These are phyloP conservation scores for Rutidosis leptorrhynchoides DNA, from an alignment of 129 eudicot genomes.

Conservation along the genomic window DNA sequence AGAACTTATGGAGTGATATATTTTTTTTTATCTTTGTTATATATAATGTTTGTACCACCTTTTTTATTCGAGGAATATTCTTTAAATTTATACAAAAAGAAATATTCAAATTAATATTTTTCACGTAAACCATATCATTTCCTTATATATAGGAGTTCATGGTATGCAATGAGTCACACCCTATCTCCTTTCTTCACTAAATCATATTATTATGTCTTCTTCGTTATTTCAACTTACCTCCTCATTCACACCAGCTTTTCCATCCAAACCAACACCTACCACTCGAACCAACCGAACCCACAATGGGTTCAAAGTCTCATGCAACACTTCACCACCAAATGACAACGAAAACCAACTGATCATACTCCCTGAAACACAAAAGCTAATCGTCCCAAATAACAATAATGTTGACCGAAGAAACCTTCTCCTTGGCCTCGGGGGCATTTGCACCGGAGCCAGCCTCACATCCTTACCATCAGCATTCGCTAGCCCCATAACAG, in stretches of 20 bases:
- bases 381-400: conserved; percentile 6
- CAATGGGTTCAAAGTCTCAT: conserved; percentile 20
- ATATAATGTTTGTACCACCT: too few species aligned
- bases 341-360: conserved; percentile 20
- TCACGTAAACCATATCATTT: too few species aligned
- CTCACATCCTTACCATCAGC: conserved; percentile 9
- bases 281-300: conserved; percentile 18
- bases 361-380: conserved; percentile 24
- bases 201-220: background rate
- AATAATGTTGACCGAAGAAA: conserved; percentile 24
- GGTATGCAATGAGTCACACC: background rate
- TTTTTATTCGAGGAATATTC: too few species aligned
- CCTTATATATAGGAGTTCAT: background rate
- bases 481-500: conserved; percentile 11
- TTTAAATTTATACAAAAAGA: too few species aligned
- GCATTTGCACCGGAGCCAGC: conserved; percentile 14
- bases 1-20: too few species aligned
- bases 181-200: background rate
- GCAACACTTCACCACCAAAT: conserved; percentile 9
- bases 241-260: background rate
- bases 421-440: background rate
- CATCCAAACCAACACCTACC: background rate
- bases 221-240: background rate
- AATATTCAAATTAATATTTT: too few species aligned
- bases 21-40: too few species aligned